These are phyloP conservation scores for Asterochloris erici DNA, from an alignment of 139 green algal species.

Conservation along the genomic window DNA sequence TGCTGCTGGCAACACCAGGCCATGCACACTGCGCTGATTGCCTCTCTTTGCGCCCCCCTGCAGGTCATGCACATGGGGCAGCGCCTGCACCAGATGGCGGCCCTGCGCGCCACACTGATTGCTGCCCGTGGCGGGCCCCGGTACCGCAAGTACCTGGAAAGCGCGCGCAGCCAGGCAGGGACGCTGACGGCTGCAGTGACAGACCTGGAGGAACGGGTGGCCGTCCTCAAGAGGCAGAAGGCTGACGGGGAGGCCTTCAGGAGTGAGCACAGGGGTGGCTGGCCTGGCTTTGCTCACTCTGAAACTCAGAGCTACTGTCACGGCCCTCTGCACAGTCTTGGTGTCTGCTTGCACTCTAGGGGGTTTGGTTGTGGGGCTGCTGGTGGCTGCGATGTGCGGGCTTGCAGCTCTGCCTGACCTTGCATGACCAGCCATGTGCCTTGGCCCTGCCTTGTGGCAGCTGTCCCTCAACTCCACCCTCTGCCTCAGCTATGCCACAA, in stretches of 20 bases:
- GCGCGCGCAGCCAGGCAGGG: neutral
- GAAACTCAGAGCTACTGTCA: no score
- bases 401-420: no score
- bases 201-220: constrained; percentile 2
- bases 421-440: no score
- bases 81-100: constrained; percentile 2
- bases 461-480: no score
- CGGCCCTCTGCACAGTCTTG: no score
- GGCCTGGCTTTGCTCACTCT: no score
- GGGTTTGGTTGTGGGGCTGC: no score
- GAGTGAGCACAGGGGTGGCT: neutral
- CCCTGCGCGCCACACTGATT: neutral
- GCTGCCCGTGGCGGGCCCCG: neutral
- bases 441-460: no score
- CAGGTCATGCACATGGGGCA: constrained; percentile 24
- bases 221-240: constrained; percentile 8
- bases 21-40: neutral
- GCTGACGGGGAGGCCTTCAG: constrained; percentile 9
- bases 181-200: constrained; percentile 10
- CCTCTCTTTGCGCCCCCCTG: neutral
- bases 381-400: no score
- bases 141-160: neutral
- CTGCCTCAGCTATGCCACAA: no score
- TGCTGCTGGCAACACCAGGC: neutral
- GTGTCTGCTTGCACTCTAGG: no score